Evolutionary conservation across 768 basidiomycete genomes (phyloP).

Genomic region (Omphalotus guepiniiformis): DNA sequence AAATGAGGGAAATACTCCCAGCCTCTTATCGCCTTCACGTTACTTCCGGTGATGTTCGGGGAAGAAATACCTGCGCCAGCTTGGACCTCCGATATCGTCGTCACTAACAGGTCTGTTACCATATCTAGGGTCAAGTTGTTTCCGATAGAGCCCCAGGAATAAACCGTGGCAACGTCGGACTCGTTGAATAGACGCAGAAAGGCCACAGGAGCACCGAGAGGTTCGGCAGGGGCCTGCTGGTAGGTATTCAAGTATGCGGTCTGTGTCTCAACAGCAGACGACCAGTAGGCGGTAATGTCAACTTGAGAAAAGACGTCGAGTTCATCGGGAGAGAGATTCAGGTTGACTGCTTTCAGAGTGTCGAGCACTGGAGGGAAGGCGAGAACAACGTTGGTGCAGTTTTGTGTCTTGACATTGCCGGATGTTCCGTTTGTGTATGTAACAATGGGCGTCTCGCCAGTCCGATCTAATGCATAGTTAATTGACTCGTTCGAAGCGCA

Average conservation of each 20-base stretch:
- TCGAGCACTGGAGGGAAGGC: conserved; percentile 3
- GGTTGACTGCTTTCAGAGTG: neutral
- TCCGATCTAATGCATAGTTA: conserved; percentile 4
- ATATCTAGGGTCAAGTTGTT: neutral
- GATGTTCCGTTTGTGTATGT: neutral
- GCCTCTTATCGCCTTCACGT: conserved; percentile 1
- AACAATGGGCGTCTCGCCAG: neutral
- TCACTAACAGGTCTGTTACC: neutral
- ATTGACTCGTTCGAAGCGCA: too few relatives aligned
- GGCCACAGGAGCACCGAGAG: neutral
- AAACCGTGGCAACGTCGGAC: conserved; percentile 4
- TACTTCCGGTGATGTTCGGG: neutral
- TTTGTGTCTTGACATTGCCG: neutral
- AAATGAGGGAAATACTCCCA: conserved; percentile 7
- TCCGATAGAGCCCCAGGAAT: conserved; percentile 1
- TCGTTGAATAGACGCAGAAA: conserved; percentile 3
- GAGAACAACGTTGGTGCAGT: conserved; percentile 4
- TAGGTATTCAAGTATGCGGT: conserved; percentile 2
- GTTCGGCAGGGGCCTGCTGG: neutral
- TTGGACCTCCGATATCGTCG: neutral
- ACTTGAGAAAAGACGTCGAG: neutral
- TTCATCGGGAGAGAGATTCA: neutral
- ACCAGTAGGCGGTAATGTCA: conserved; percentile 6
- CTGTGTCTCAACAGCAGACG: neutral
- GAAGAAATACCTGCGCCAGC: neutral